phyloP scores from a whole-genome alignment of 805 yeast genomes.

The Pichia exigua region DNA sequence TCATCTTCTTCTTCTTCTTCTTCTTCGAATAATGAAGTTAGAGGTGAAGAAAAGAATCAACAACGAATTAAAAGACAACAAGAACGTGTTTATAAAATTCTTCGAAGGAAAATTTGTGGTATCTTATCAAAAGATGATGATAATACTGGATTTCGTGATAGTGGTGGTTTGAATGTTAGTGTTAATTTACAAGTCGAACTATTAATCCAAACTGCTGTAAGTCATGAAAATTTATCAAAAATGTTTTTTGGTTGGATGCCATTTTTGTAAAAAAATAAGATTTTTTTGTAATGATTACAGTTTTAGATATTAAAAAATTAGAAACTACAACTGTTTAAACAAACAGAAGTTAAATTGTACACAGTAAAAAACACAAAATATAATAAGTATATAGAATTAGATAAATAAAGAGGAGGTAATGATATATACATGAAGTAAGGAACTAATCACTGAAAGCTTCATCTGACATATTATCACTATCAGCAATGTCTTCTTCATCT shows the following conservation, averaged over 20 bases:
- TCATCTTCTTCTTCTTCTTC: too few relatives aligned
- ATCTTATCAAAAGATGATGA: slow-evolving; percentile 58
- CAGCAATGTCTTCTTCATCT: slow-evolving; percentile 25
- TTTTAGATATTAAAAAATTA: background rate
- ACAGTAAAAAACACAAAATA: background rate
- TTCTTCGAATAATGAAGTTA: background rate
- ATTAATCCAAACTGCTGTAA: slow-evolving; percentile 73
- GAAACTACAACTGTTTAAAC: background rate
- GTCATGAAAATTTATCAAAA: slow-evolving; percentile 58
- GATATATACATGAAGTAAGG: background rate
- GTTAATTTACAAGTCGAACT: slow-evolving; percentile 90
- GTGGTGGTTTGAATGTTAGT: slow-evolving; percentile 70
- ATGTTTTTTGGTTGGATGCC: slow-evolving; percentile 97
- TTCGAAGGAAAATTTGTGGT: slow-evolving; percentile 78
- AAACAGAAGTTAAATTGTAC: background rate
- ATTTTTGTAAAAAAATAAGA: slow-evolving; percentile 34
- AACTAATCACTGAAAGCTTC: slow-evolving; percentile 27
- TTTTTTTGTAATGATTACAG: background rate
- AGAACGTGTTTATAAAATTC: slow-evolving; percentile 55
- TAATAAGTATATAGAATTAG: background rate
- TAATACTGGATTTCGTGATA: slow-evolving; percentile 29
- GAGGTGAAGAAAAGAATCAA: slow-evolving; percentile 8
- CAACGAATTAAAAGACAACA: slow-evolving; percentile 15
- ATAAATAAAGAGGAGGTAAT: too few relatives aligned
- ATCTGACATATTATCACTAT: slow-evolving; percentile 23